Evolutionary conservation across 2,329 filamentous ascomycete species (phyloP), one percentile per base, ranked within the genome.

Genomic region (Magnaporthiopsis rhizophila): DNA sequence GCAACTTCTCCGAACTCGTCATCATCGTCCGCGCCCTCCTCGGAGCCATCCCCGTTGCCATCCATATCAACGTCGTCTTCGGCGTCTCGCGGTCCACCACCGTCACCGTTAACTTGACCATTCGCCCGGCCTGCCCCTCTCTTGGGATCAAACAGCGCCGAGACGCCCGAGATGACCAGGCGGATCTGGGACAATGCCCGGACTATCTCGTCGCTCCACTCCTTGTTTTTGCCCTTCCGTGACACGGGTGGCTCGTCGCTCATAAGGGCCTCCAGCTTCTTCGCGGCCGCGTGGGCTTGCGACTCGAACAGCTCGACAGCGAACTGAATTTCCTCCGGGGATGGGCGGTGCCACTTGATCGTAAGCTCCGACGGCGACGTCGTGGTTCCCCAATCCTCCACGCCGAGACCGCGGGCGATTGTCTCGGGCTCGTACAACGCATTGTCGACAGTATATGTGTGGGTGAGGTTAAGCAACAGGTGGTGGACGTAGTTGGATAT

Each of bases 401-500:
- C 84, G 65, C 89, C 86, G 45, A 97, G 76, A 1, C 92, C 94
- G 64, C 84, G 80, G 67, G 86, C 78, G 64, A 93, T 78, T 63
- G 90, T 84, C 0, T 86, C 82, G n/a, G 89, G 86, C 74, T 98
- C 93, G 74, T 94, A 97, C 62, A 97, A 81, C 12, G 88, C 86
- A 72, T 92, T 92, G 73, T 99, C 95, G 65, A 92, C 87, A 3
- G 94, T 92, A 73, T 98, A 99, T 0, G 92, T 97, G 67, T 94
- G 90, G 0, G 95, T 98, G 63, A 98, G 80, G 74, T 98, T 98
- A 67, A 99, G 87, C 18, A 99, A 82, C 53, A 99, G 83, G 74
- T 99, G 96, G 75, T 99, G 95, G 65, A 98, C 93, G 75, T 93
- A 97, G 77, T 99, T 99, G 65, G 94, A 98, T 57, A 98, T 89